A percentile compares a stretch with the other conserved stretches of the same genome.
These are phyloP conservation scores for Talaromyces islandicus DNA, from an alignment of 2,329 filamentous ascomycete species.

Conservation along the genomic window DNA sequence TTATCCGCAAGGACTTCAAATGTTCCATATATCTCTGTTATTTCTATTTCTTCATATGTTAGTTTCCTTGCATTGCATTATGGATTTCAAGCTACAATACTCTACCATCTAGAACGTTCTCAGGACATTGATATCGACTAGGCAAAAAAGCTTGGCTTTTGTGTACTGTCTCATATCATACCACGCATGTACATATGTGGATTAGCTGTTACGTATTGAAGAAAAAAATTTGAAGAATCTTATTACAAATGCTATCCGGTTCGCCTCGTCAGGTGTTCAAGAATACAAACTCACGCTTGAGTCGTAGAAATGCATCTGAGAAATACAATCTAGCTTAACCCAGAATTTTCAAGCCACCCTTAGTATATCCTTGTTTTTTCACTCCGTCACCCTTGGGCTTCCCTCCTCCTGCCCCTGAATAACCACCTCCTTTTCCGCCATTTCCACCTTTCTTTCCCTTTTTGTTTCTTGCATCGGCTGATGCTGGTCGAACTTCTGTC, in stretches of 20 bases:
- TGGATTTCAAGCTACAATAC: neutral
- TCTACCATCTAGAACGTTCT: neutral
- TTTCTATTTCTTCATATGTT: neutral
- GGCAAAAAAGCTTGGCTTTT: neutral
- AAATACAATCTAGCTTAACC: slow-evolving; percentile 23
- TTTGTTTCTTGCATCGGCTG: slow-evolving; percentile 61
- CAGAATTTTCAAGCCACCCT: slow-evolving; percentile 39
- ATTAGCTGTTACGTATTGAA: neutral
- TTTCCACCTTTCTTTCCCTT: slow-evolving; percentile 32
- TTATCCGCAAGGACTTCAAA: neutral
- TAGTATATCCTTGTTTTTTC: slow-evolving; percentile 42
- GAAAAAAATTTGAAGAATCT: neutral
- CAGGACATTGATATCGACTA: neutral
- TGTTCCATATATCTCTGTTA: neutral
- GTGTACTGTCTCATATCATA: neutral
- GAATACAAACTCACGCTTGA: neutral
- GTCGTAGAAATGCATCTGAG: neutral
- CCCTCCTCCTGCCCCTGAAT: slow-evolving; percentile 26
- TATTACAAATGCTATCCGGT: neutral
- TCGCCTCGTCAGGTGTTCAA: neutral
- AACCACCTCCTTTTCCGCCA: slow-evolving; percentile 16
- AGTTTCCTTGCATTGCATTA: neutral
- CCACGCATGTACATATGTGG: neutral
- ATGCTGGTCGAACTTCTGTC: slow-evolving; percentile 78
- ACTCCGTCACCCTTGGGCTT: slow-evolving; percentile 41